Evolutionary conservation across 352 stramenopile genomes (phyloP), one percentile per base, ranked within the genome.

Genomic region (Thalassiosira ordinaria): DNA sequence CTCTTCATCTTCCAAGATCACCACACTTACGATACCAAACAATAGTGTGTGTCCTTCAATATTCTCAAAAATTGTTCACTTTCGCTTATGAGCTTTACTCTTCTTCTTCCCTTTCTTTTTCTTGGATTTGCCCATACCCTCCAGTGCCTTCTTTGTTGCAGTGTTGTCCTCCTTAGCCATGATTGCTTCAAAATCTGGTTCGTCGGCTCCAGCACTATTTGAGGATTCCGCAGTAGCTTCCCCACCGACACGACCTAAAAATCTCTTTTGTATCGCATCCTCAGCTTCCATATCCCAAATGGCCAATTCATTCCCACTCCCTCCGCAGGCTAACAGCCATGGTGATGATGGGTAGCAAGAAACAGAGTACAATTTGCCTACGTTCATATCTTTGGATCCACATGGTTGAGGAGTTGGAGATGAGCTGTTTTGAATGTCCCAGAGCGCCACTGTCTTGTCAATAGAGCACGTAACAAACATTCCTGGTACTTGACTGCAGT

Each of bases 391-490:
- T 65, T 93, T 94, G 51, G 80, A 92, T 46, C 84, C 84, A 74
- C 84, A 91, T 16, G 77, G 24, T 33, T 78, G 62, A 11, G 88
- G 86, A 51, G 81, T 71, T 20, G 37, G 46, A 61, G 74, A 66
- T 57, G 31, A 46, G 22, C 4, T 46, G 60, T 77, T 78, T 2
- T 87, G 67, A 14, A 83, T 90, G 74, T 99, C 96, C 97, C 97
- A 99, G 47, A 99, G 88, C 76, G 98, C 98, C 53, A 99, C 97
- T 6, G 95, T 98, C 90, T 98, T 98, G 91, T 99, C 97, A n/a
- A 97, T 93, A 8, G 96, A 96, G 44, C 94, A 96, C 2, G 97
- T 99, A 22, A 96, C 95, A 55, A 99, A 89, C 85, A 99, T 93
- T 51, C 97, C 97, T 16, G 89, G 86, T 31, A 96, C 92, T 56